Base-by-base conservation (phyloP, 495 filamentous ascomycete species). In the Penicillium soppii region DNA sequence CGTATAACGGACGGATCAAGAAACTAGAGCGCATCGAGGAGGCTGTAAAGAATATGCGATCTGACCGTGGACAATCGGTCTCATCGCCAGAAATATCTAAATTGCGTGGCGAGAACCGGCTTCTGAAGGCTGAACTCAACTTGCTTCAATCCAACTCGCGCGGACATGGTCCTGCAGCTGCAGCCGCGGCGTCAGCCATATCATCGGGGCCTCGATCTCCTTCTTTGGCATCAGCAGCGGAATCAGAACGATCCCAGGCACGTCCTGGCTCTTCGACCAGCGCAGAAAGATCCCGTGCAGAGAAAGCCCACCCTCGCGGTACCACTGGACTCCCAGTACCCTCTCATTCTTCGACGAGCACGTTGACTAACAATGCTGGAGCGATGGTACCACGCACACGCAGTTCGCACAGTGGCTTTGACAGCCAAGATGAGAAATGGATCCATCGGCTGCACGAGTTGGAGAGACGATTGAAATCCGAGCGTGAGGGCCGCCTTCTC, bases 21-120 rank as follows among this genome's bases (percentile, higher is more conserved):
- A 87, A 89, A 51, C 77, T 97, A n/a, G 94, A 97, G 30, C 81
- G 88, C 2, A 76, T 98, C 1, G 94, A 97, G 67, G 79, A 81
- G 16, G 77, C 88, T 3, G 82, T 92, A 16, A 79, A 74, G 52
- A 75, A 67, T 37, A 63, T 78, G 50, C 67, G 71, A n/a, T 60
- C 68, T 15, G 65, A 66, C 51, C 63, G 71, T 26, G 63, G 67
- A 50, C 68, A 74, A 10, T 83, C 63, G 66, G 79, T 57, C 59
- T 75, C 66, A 21, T 69, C 71, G 7, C 70, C 75, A 0, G 85
- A 95, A 59, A 66, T 95, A 15, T 71, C 78, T 16, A 87, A 89
- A 53, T 65, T 97, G 0, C 83, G 86, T 40, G 86, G 84, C 22
- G 87, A 91, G 40, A 95, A 94, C 66, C 84, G 89, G 16, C 75